These are phyloP conservation scores for Emericellopsis atlantica DNA, from an alignment of 2,329 filamentous ascomycete species.

Conservation along the genomic window DNA sequence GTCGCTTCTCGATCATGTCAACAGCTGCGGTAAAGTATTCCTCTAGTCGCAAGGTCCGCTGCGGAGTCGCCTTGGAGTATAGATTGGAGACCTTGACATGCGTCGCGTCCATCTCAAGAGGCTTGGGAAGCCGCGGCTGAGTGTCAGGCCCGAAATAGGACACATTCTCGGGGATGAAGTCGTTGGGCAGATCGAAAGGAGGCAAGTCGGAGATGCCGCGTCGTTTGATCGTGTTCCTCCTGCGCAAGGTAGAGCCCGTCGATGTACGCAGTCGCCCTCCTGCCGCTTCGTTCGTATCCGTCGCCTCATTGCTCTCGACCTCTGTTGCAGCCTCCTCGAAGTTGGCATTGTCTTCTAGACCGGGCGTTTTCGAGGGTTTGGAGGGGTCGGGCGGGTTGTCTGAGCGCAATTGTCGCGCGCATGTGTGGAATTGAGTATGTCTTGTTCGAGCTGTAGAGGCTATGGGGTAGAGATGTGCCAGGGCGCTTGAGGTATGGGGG, in stretches of 20 bases:
- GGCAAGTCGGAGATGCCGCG: slow-evolving; percentile 1
- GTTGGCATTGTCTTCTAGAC: slow-evolving; percentile 1
- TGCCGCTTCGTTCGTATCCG: neutral
- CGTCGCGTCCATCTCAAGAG: neutral
- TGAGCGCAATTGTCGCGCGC: neutral
- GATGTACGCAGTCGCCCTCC: no score
- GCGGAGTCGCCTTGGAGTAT: neutral
- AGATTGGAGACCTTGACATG: slow-evolving; percentile 1
- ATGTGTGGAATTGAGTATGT: neutral
- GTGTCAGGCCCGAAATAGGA: neutral
- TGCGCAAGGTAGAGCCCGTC: neutral
- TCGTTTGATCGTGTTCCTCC: neutral
- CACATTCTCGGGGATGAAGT: slow-evolving; percentile 1
- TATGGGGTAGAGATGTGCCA: no score
- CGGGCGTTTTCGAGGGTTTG: neutral
- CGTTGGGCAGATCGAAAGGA: slow-evolving; percentile 1
- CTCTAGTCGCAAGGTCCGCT: neutral
- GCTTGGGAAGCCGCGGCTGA: neutral
- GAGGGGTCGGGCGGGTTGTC: neutral
- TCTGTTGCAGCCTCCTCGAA: neutral
- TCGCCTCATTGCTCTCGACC: neutral
- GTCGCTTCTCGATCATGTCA: neutral
- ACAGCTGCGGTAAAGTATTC: neutral
- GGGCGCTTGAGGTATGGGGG: no score
- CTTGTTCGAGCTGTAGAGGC: neutral